Evolutionary conservation across 148 eudicot species (phyloP), one percentile per base, ranked within the genome.

Genomic region (Oxyria digyna): DNA sequence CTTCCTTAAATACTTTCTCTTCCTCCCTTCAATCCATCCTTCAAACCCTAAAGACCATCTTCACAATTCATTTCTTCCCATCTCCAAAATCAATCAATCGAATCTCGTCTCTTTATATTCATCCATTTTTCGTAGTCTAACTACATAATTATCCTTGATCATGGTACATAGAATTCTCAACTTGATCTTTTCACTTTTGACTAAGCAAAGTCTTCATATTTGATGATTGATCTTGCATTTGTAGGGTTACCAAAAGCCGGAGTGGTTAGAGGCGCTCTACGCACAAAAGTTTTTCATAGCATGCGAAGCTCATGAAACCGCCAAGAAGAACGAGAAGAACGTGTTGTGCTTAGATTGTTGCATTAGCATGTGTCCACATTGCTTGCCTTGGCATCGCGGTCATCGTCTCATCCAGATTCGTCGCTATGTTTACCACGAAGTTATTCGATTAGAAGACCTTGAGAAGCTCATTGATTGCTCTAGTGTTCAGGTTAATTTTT

Each of bases 291-390:
- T 90, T 81, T 94, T 94, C 63, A 78, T 74, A 33, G 75, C 81
- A n/a, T 94, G 99, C 68, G 42, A 81, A 43, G 77, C 73, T 62
- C 99, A 94, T 69, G 99, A 87, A 69, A 79, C 71, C 15, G 86
- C 91, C 4, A 94, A 91, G 87, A 94, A 94, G 80, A 91, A 94
- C 38, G 99, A 94, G 83, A 94, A 87, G 81, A 94, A 94, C 59
- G 84, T 94, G 29, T 82, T 81, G 49, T 94, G 99, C 77, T 77
- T 94, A 69, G 99, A 94, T 80, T 94, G 99, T 69, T 90, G 97
- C 76, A 76, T 80, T 0, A 94, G 97, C 64, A 85, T 90, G 62
- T 94, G 99, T 69, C 99, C 99, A 14, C 99, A 94, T 32, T 94
- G 99, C 69, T 77, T 88, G 8, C 78, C 84, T 46, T 76, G 84